These are phyloP conservation scores for Penicillium longicatenatum DNA, from an alignment of 495 filamentous ascomycete genomes.

Conservation along the genomic window DNA sequence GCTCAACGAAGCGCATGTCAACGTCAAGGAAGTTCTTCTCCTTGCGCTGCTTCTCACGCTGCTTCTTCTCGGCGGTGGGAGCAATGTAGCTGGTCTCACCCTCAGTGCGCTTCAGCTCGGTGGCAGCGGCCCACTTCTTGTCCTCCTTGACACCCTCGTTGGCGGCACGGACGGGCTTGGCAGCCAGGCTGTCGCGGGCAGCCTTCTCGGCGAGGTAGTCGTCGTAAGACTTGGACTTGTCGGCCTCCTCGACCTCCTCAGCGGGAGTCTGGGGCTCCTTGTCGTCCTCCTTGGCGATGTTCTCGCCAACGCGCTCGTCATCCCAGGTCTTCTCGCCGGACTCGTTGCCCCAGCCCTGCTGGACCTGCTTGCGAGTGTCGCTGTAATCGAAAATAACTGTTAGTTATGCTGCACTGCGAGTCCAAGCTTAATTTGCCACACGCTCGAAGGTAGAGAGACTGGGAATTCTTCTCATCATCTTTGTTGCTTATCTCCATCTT, in stretches of 20 bases:
- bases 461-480: background rate
- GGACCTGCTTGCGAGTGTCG: conserved; percentile 90
- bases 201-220: conserved; percentile 88
- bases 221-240: conserved; percentile 83
- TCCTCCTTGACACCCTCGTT: conserved; percentile 84
- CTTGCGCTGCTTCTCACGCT: conserved; percentile 89
- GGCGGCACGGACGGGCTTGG: conserved; percentile 74
- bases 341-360: conserved; percentile 83
- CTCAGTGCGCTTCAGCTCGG: conserved; percentile 67
- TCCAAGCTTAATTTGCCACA: background rate
- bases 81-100: conserved; percentile 75
- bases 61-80: conserved; percentile 73
- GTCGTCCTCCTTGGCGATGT: conserved; percentile 80
- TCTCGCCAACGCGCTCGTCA: conserved; percentile 86
- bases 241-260: conserved; percentile 66
- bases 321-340: conserved; percentile 78
- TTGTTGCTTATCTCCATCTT: background rate
- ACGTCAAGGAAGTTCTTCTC: conserved; percentile 86
- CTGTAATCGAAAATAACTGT: conserved; percentile 38
- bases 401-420: conserved; percentile 9
- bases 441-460: background rate
- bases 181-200: conserved; percentile 74
- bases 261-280: conserved; percentile 57
- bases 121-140: conserved; percentile 91
- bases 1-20: conserved; percentile 77